Base-by-base conservation (phyloP, 768 basidiomycete genomes). In the Naganishia kalamii region DNA sequence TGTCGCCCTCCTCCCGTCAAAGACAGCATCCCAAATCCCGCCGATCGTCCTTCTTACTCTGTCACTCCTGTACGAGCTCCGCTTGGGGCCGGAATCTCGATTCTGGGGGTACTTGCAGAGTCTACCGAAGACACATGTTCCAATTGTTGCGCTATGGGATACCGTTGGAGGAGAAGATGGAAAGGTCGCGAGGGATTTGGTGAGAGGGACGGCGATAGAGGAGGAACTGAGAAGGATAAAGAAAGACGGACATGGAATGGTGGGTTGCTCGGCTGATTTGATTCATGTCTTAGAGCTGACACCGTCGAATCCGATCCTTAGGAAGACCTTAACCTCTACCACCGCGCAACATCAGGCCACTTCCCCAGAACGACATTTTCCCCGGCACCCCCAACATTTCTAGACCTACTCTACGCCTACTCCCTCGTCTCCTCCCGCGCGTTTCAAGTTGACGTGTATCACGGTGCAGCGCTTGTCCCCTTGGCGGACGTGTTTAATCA, bases 401-500 rank as follows among this genome's bases (percentile, higher is more conserved):
- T 62, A 2, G 65, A 80, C 0, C 87, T 87, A 72, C 76, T 80
- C 59, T 79, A 81, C 57, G 84, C 86, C 11, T 85, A 83, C 70
- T 79, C 83, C 1, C 82, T 92, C 35, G 88, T 93, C 57, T 88
- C 86, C 3, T 88, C 89, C 4, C 82, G 91, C 41, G 87, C 89
- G 3, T 93, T 93, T 78, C 80, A 89, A 65, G 84, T 91, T 66
- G 91, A 93, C 76, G 82, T 84, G 7, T 92, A 85, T 73, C 89
- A 90, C 74, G 85, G 85, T 6, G 79, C 92, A 19, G 83, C 87
- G 1, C 87, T 94, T 83, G 88, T 90, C 21, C 90, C 91, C 4
- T 83, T 91, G 68, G 89, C 89, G 33, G 91, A 92, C 79, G 83
- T 75, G 19, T 74, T 75, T 70, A 74, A 77, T 61, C 73, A 75